Evolutionary conservation across 768 basidiomycete genomes (phyloP).

Genomic region (Amanita fuliginea): DNA sequence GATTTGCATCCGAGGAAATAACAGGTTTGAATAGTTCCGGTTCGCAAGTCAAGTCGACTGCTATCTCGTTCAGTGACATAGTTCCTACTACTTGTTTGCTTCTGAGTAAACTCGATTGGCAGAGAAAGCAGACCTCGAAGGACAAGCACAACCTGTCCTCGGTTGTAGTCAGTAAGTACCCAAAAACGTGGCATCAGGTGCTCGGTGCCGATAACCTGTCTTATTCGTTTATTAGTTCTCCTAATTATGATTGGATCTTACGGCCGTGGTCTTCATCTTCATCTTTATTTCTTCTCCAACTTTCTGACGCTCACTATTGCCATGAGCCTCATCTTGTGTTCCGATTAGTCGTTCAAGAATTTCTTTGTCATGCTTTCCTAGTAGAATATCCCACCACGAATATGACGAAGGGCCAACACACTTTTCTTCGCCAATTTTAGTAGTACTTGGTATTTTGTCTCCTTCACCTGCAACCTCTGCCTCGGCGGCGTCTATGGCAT

Average conservation of each 20-base stretch:
- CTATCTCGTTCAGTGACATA: conserved; percentile 81
- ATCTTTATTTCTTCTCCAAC: conserved; percentile 20
- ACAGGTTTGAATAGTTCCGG: conserved; percentile 56
- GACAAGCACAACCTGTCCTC: conserved; percentile 67
- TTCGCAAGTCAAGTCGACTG: conserved; percentile 78
- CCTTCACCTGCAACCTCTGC: conserved; percentile 44
- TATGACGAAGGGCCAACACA: conserved; percentile 19
- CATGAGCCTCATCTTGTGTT: conserved; percentile 12
- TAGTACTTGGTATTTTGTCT: neutral
- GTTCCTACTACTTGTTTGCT: conserved; percentile 35
- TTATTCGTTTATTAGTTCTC: neutral
- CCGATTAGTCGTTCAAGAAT: conserved; percentile 62
- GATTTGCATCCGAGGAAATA: conserved; percentile 16
- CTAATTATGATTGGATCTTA: conserved; percentile 10
- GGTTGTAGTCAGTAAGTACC: conserved; percentile 73
- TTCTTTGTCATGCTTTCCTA: conserved; percentile 74
- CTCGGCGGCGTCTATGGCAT: conserved; percentile 63
- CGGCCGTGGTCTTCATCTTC: conserved; percentile 44
- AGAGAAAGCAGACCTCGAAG: conserved; percentile 35
- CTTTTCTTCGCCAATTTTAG: neutral
- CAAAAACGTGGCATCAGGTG: conserved; percentile 76
- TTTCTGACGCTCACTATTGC: conserved; percentile 14
- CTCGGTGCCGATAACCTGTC: conserved; percentile 45
- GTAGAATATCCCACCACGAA: conserved; percentile 77
- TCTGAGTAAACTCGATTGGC: neutral